Conservation (phyloP, 148 eudicot species). For the Camellia japonica region DNA sequence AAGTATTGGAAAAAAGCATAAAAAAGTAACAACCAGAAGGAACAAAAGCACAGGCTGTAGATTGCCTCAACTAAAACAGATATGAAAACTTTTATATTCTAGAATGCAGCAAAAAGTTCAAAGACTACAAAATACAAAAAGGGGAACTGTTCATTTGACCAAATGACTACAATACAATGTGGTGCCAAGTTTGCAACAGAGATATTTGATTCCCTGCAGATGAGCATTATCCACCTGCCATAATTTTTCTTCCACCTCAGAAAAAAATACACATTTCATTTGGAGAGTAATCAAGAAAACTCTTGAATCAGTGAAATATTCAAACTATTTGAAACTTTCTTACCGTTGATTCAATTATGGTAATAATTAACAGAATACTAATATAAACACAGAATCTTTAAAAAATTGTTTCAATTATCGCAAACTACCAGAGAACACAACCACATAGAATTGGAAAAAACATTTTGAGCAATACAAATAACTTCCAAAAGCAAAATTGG, state of each 20-base stretch:
- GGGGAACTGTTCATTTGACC: neutral
- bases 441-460: no score
- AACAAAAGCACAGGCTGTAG: neutral
- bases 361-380: no score
- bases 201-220: neutral
- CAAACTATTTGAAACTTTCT: no score
- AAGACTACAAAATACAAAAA: neutral
- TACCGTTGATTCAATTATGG: no score
- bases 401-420: no score
- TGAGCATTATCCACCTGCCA: neutral
- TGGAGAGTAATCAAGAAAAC: no score
- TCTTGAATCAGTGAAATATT: no score
- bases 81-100: neutral
- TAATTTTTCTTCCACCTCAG: neutral
- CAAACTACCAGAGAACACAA: no score
- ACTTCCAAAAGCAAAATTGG: no score
- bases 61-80: constrained; percentile 8
- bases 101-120: neutral
- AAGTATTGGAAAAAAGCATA: neutral
- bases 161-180: neutral
- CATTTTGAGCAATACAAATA: no score
- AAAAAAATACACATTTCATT: no score
- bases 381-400: no score
- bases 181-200: neutral
- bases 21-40: neutral